These are phyloP conservation scores for Ophiosphaerella korrae DNA, from an alignment of 2,329 filamentous ascomycete species.

Conservation along the genomic window DNA sequence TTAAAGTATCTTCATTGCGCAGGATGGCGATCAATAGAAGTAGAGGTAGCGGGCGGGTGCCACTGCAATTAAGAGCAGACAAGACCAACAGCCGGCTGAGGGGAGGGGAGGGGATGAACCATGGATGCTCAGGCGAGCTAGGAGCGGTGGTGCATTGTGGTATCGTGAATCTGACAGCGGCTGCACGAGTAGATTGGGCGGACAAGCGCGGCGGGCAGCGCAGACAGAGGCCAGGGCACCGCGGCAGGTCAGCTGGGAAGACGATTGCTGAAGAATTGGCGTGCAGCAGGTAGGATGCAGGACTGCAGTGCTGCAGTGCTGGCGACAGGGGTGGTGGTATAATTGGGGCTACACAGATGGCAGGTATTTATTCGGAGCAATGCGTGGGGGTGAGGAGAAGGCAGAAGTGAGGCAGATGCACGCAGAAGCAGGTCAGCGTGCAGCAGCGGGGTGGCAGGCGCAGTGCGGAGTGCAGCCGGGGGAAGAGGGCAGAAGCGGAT, in stretches of 20 bases:
- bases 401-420: not conserved
- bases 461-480: constrained; percentile 12
- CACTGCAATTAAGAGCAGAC: constrained; percentile 32
- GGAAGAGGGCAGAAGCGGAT: not conserved
- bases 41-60: constrained; percentile 27
- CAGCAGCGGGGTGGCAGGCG: not conserved
- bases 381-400: constrained; percentile 18
- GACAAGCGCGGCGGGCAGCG: constrained; percentile 35
- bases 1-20: constrained; percentile 38
- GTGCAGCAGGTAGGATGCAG: constrained; percentile 18
- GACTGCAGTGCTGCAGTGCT: constrained; percentile 11
- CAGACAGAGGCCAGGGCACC: constrained; percentile 15
- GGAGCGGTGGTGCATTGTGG: constrained; percentile 37
- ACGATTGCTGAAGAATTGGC: constrained; percentile 17
- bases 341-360: constrained; percentile 14
- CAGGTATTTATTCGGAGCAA: constrained; percentile 19
- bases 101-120: constrained; percentile 1
- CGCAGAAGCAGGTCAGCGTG: not conserved
- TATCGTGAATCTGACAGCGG: constrained; percentile 37
- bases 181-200: constrained; percentile 26
- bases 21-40: constrained; percentile 18
- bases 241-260: constrained; percentile 31
- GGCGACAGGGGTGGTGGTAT: constrained; percentile 13
- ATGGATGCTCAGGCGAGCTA: constrained; percentile 24
- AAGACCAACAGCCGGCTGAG: constrained; percentile 36